These are phyloP conservation scores for Tetradesmus lagerheimii DNA, from an alignment of 139 green algal species.

Conservation along the genomic window DNA sequence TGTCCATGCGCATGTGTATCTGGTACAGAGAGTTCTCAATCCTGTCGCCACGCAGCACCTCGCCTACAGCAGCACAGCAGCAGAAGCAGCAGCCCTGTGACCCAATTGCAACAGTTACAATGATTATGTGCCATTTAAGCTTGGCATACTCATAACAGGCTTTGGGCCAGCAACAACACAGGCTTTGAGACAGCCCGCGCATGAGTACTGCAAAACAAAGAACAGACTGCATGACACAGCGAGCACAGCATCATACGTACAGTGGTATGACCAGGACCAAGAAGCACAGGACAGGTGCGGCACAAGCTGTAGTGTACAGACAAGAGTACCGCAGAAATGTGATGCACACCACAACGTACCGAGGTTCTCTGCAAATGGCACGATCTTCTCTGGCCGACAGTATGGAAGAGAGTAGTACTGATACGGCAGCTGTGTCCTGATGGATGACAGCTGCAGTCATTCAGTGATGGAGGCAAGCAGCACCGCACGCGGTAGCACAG, in stretches of 20 bases:
- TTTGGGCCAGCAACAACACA: too few species aligned
- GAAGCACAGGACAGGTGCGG: too few species aligned
- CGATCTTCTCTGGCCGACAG: conserved; percentile 93
- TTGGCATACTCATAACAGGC: too few species aligned
- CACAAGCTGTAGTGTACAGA: too few species aligned
- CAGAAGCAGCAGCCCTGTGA: background rate
- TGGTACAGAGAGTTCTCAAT: conserved; percentile 99
- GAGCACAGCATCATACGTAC: background rate
- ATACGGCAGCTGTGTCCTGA: conserved; percentile 96
- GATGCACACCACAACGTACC: background rate
- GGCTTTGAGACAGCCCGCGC: background rate
- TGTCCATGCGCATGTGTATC: conserved; percentile 92
- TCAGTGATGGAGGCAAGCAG: background rate
- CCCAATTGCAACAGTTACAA: background rate
- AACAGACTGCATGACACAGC: too few species aligned
- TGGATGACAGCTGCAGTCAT: conserved; percentile 82
- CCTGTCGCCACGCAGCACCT: conserved; percentile 97
- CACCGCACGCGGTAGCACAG: background rate
- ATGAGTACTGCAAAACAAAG: background rate
- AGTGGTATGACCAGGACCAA: too few species aligned
- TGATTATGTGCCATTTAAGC: too few species aligned
- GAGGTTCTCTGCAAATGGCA: conserved; percentile 87
- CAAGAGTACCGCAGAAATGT: too few species aligned
- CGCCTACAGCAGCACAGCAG: conserved; percentile 75
- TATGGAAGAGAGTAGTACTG: conserved; percentile 99